Conservation (phyloP, 73 alveolate genomes). For the Tetrahymena malaccensis region DNA sequence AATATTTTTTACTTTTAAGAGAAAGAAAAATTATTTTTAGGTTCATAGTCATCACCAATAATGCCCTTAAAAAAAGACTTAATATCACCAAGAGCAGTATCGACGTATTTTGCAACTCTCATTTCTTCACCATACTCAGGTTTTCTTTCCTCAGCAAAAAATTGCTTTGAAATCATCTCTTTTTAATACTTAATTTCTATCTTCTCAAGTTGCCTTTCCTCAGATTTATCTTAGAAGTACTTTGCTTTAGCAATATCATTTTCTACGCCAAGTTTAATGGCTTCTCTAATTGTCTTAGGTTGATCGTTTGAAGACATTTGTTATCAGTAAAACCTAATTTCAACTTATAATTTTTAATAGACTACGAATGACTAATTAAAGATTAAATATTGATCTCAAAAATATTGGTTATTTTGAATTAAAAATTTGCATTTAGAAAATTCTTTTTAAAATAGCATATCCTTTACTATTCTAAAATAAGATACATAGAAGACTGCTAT, state of each 20-base stretch:
- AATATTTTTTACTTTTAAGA: background rate
- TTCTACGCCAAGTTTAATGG: background rate
- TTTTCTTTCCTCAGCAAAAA: background rate
- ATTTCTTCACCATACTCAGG: background rate
- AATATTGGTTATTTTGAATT: background rate
- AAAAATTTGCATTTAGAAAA: background rate
- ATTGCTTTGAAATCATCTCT: background rate
- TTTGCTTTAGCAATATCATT: background rate
- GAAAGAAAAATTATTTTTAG: background rate
- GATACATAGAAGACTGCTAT: background rate
- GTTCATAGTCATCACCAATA: background rate
- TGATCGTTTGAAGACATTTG: background rate
- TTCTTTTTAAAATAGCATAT: background rate
- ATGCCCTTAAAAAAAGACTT: background rate
- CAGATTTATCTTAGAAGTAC: background rate
- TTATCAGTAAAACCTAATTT: background rate
- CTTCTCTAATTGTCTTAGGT: background rate
- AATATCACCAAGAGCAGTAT: background rate
- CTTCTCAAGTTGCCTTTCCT: background rate
- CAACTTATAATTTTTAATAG: no score
- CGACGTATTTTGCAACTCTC: background rate
- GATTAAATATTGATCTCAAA: background rate
- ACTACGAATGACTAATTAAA: background rate
- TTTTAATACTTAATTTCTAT: background rate
- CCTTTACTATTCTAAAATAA: background rate